A percentile compares a stretch with the other conserved stretches of the same genome.
These are phyloP conservation scores for Euptelea pleiosperma DNA, from an alignment of 164 flowering plant genomes.

Conservation along the genomic window DNA sequence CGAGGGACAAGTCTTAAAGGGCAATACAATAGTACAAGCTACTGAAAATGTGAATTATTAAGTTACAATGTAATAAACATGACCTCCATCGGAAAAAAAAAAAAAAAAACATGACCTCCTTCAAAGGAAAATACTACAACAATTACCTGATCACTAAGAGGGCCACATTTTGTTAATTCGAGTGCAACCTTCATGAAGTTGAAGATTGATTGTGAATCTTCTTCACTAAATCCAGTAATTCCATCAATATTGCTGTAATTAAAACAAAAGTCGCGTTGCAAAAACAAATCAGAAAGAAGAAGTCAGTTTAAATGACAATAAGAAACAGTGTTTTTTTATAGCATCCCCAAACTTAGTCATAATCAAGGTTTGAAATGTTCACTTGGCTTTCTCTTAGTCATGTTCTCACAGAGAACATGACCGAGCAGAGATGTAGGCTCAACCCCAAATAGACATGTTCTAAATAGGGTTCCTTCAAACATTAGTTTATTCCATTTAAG, in stretches of 20 bases:
- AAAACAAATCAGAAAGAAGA: not conserved
- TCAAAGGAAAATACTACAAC: not conserved
- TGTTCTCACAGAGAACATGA: no score
- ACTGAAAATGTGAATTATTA: not conserved
- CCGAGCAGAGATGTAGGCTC: no score
- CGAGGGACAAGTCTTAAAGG: not conserved
- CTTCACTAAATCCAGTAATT: conserved; percentile 75
- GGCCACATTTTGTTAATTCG: conserved; percentile 43
- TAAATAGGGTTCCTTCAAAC: no score
- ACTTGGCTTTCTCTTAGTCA: no score
- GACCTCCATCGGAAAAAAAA: no score
- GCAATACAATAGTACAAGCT: not conserved
- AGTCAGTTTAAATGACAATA: no score
- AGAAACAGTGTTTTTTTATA: no score
- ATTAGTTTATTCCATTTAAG: no score
- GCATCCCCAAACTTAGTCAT: no score
- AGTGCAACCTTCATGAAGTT: conserved; percentile 61
- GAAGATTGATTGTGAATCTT: conserved; percentile 49
- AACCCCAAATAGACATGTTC: no score
- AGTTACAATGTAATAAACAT: not conserved
- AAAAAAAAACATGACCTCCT: no score
- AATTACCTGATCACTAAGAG: conserved; percentile 28
- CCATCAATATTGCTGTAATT: conserved; percentile 74
- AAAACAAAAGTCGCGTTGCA: conserved; percentile 11
- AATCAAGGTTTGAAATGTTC: no score